These are phyloP conservation scores for Saururus chinensis DNA, from an alignment of 164 flowering plant genomes.

Conservation along the genomic window DNA sequence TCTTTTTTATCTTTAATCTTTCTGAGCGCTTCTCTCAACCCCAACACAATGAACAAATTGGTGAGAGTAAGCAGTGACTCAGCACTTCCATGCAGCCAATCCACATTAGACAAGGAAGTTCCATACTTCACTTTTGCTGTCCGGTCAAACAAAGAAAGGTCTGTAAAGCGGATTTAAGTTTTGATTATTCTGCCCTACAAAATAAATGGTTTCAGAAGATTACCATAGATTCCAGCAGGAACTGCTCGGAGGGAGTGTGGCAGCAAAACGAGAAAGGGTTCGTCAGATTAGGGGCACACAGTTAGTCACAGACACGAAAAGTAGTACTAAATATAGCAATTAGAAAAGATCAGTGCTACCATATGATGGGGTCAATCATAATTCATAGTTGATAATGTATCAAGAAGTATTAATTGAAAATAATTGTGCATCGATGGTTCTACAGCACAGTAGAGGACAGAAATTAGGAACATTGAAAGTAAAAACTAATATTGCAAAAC, in stretches of 20 bases:
- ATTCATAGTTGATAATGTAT: too few species aligned
- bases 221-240: constrained; percentile 98
- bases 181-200: background rate
- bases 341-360: too few species aligned
- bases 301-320: too few species aligned
- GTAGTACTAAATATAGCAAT: too few species aligned
- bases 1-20: constrained; percentile 23
- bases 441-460: too few species aligned
- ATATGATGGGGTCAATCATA: too few species aligned
- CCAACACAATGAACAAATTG: constrained; percentile 80
- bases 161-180: background rate
- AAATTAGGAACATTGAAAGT: too few species aligned
- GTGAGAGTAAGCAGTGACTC: constrained; percentile 85
- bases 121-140: constrained; percentile 95
- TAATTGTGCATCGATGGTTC: too few species aligned
- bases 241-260: constrained; percentile 28
- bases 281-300: constrained; percentile 2
- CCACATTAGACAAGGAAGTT: constrained; percentile 89
- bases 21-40: constrained; percentile 62
- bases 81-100: constrained; percentile 94
- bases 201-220: constrained; percentile 2
- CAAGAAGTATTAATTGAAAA: too few species aligned
- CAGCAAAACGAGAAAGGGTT: constrained; percentile 5
- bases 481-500: too few species aligned
- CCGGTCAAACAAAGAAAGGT: constrained; percentile 2